Evolutionary conservation across 768 basidiomycete species (phyloP).

Genomic region (Tricholoma terreum): DNA sequence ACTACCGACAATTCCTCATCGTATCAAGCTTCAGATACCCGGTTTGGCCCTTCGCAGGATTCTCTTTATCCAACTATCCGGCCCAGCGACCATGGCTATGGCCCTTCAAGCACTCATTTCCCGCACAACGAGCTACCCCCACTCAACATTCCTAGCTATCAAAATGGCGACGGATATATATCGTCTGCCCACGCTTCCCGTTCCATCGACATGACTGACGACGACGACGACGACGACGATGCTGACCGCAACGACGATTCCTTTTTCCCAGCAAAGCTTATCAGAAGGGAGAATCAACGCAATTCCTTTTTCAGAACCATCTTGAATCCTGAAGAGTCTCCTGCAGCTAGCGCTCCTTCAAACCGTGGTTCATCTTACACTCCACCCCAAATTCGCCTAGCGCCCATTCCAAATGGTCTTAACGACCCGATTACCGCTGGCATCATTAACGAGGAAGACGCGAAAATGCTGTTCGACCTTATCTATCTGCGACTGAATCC

Average conservation of each 20-base stretch:
- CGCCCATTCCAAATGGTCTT: constrained; percentile 37
- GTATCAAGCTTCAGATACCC: constrained; percentile 33
- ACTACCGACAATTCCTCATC: constrained; percentile 31
- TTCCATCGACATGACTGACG: constrained; percentile 54
- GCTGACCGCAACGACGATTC: constrained; percentile 57
- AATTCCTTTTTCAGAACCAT: constrained; percentile 84
- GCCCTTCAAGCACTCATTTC: constrained; percentile 35
- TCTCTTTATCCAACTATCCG: constrained; percentile 26
- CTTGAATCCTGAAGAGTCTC: constrained; percentile 65
- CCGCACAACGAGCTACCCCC: constrained; percentile 48
- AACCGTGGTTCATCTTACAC: constrained; percentile 38
- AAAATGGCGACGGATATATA: constrained; percentile 32
- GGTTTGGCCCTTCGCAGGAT: constrained; percentile 26
- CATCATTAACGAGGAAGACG: constrained; percentile 66
- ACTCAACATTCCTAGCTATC: constrained; percentile 39
- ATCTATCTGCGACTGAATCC: constrained; percentile 85
- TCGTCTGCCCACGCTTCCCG: constrained; percentile 35
- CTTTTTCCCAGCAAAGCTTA: constrained; percentile 73
- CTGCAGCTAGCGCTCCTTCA: constrained; percentile 29
- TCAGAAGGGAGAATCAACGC: constrained; percentile 64
- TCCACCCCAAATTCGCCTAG: constrained; percentile 36
- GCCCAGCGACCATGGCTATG: constrained; percentile 31
- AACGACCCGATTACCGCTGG: constrained; percentile 73
- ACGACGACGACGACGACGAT: constrained; percentile 67
- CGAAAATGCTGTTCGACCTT: constrained; percentile 69